phyloP scores from a whole-genome alignment of 345 rosid species.

The Turritis glabra region DNA sequence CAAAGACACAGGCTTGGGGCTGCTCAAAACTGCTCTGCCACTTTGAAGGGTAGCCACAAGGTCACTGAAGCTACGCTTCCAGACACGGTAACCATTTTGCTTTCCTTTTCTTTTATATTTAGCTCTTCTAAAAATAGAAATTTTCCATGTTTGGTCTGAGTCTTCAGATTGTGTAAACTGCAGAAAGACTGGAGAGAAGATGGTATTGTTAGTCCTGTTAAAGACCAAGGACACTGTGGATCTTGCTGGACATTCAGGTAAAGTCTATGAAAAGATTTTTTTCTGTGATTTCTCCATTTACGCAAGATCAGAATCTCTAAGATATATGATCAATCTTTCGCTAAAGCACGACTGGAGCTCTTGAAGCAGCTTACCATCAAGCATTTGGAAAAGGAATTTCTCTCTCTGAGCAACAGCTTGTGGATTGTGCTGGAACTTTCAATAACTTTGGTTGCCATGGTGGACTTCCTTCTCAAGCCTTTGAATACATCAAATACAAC shows the following conservation, averaged over 20 bases:
- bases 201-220: slow-evolving; percentile 89
- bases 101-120: background rate
- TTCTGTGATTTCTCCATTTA: background rate
- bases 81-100: slow-evolving; percentile 43
- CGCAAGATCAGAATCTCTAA: background rate
- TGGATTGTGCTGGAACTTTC: slow-evolving; percentile 84
- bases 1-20: slow-evolving; percentile 72
- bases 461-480: slow-evolving; percentile 96
- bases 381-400: slow-evolving; percentile 78
- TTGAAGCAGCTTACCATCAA: slow-evolving; percentile 93
- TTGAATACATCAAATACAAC: slow-evolving; percentile 84
- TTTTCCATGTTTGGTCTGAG: background rate
- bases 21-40: slow-evolving; percentile 94
- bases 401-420: slow-evolving; percentile 90
- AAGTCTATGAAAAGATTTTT: background rate
- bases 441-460: slow-evolving; percentile 86
- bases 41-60: slow-evolving; percentile 71
- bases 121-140: background rate
- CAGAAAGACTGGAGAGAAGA: slow-evolving; percentile 90
- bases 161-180: background rate
- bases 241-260: slow-evolving; percentile 99
- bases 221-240: slow-evolving; percentile 91
- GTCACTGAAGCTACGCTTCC: slow-evolving; percentile 58
- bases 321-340: background rate
- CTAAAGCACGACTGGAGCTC: slow-evolving; percentile 86